Conservation (phyloP, 2,329 filamentous ascomycete genomes). For the Aspergillus felis region DNA sequence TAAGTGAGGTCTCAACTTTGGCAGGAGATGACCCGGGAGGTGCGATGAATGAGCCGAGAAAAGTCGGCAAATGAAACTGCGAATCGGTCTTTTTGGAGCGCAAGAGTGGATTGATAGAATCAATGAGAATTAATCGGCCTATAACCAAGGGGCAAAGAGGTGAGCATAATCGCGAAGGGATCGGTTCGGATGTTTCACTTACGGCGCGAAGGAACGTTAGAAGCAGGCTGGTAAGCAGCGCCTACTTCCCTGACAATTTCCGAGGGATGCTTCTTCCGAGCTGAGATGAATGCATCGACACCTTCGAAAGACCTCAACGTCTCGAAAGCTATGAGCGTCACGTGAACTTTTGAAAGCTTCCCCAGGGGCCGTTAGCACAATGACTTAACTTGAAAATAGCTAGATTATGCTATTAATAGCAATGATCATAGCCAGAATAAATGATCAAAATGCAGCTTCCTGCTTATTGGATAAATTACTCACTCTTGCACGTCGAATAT, state of each 20-base stretch:
- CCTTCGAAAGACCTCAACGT: slow-evolving; percentile 62
- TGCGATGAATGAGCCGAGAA: slow-evolving; percentile 65
- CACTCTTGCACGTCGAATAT: slow-evolving; percentile 71
- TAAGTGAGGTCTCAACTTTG: slow-evolving; percentile 57
- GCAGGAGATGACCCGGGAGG: slow-evolving; percentile 40
- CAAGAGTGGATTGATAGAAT: slow-evolving; percentile 68
- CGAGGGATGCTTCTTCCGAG: slow-evolving; percentile 55
- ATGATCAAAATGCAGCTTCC: background rate
- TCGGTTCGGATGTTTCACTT: slow-evolving; percentile 8
- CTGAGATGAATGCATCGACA: slow-evolving; percentile 65
- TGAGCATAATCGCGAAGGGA: background rate
- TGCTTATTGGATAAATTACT: slow-evolving; percentile 9
- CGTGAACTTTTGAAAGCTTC: slow-evolving; percentile 57
- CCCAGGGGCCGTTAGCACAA: slow-evolving; percentile 7
- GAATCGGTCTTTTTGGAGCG: slow-evolving; percentile 37
- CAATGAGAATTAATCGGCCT: slow-evolving; percentile 75
- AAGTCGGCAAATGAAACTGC: slow-evolving; percentile 59
- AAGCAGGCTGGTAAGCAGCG: slow-evolving; percentile 28
- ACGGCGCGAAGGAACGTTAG: slow-evolving; percentile 24
- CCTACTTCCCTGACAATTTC: slow-evolving; percentile 59
- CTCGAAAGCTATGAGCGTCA: slow-evolving; percentile 75
- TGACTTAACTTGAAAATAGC: background rate
- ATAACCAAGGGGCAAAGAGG: slow-evolving; percentile 5
- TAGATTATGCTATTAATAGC: background rate
- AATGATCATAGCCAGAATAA: background rate